Percentiles rank a stretch among this genome's conserved stretches.
Evolutionary conservation across 2,329 filamentous ascomycete species (phyloP).

Genomic region (Curvularia sp.): DNA sequence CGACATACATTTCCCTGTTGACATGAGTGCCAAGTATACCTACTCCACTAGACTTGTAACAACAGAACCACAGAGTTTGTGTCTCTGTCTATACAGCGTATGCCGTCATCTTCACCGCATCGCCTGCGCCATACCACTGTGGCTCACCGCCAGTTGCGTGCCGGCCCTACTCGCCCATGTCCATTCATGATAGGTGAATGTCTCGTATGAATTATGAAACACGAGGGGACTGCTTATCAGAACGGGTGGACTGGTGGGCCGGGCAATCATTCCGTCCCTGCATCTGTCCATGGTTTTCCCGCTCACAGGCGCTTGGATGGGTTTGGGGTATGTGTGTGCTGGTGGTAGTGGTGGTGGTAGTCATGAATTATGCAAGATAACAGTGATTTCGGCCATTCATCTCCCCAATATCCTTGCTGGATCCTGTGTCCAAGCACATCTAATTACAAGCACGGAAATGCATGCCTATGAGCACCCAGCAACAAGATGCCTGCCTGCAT

Average conservation of each 20-base stretch:
- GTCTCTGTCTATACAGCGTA: neutral
- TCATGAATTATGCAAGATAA: neutral
- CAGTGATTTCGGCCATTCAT: neutral
- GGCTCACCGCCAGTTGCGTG: conserved; percentile 31
- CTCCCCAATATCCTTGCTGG: neutral
- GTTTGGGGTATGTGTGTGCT: neutral
- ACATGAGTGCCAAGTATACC: no score
- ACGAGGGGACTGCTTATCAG: neutral
- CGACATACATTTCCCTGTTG: no score
- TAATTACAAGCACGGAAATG: neutral
- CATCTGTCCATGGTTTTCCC: conserved; percentile 1
- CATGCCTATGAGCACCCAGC: neutral
- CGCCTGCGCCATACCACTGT: conserved; percentile 16
- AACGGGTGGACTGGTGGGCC: conserved; percentile 3
- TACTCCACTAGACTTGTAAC: no score
- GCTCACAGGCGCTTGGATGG: neutral
- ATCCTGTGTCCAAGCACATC: neutral
- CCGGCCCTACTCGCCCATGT: conserved; percentile 5
- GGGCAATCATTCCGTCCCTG: conserved; percentile 8
- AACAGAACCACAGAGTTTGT: neutral
- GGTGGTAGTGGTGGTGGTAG: neutral
- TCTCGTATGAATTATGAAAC: neutral
- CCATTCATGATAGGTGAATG: neutral
- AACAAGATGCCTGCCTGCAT: neutral
- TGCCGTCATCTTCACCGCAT: conserved; percentile 20